phyloP scores from a whole-genome alignment of 2,329 filamentous ascomycete species.

The Penicillium griseofulvum region DNA sequence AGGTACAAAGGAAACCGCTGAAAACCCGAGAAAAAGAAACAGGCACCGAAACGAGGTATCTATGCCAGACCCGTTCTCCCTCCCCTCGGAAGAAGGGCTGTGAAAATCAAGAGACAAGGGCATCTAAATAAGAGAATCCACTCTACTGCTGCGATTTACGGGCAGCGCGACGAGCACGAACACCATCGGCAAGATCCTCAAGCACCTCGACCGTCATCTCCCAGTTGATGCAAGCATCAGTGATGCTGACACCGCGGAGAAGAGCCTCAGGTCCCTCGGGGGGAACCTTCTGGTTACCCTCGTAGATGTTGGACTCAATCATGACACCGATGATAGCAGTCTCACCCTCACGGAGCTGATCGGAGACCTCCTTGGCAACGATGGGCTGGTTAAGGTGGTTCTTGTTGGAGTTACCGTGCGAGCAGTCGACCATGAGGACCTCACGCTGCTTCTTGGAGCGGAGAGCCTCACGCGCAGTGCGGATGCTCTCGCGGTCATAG shows the following conservation, averaged over 20 bases:
- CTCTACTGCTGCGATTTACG: constrained; percentile 28
- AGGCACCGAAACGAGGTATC: constrained; percentile 5
- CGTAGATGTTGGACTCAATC: constrained; percentile 98
- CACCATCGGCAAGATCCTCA: constrained; percentile 79
- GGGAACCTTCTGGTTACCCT: constrained; percentile 85
- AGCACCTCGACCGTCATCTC: constrained; percentile 77
- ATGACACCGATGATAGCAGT: constrained; percentile 90
- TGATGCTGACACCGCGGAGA: constrained; percentile 90
- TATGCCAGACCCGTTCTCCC: constrained; percentile 5
- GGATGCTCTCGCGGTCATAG: constrained; percentile 82
- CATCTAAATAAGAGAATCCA: constrained; percentile 2
- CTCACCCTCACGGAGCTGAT: constrained; percentile 85
- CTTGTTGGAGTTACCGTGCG: constrained; percentile 96
- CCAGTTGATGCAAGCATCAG: constrained; percentile 95
- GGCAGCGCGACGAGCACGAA: constrained; percentile 67
- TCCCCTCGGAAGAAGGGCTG: background rate
- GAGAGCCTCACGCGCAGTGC: constrained; percentile 73
- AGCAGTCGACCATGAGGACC: constrained; percentile 98
- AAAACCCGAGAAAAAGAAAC: constrained; percentile 10
- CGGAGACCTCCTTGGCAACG: constrained; percentile 75
- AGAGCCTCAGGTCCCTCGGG: constrained; percentile 73
- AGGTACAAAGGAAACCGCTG: constrained; percentile 10
- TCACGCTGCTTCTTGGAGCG: constrained; percentile 78
- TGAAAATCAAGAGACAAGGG: constrained; percentile 5
- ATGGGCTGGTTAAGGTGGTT: constrained; percentile 96